phyloP scores from a whole-genome alignment of 192 early-diverging fungal species.

The Linnemannia exigua region DNA sequence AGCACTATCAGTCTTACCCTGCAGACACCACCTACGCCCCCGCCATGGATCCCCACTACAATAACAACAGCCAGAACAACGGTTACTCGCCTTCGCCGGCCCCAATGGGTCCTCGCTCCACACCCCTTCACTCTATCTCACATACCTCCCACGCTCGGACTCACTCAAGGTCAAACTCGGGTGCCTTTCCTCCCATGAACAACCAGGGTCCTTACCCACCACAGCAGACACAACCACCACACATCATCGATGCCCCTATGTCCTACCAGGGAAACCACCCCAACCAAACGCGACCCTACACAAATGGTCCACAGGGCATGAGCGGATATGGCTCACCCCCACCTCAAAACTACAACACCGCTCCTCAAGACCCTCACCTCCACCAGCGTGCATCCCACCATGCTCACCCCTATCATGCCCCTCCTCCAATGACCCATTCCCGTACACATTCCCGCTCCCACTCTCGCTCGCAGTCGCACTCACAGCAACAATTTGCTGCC shows the following conservation, averaged over 20 bases:
- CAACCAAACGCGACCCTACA: not conserved
- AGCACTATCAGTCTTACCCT: conserved; percentile 26
- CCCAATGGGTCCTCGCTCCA: not conserved
- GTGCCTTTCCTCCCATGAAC: conserved; percentile 14
- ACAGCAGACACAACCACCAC: conserved; percentile 12
- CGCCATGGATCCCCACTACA: conserved; percentile 20
- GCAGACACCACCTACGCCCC: conserved; percentile 15
- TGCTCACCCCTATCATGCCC: conserved; percentile 39
- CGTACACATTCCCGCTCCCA: conserved; percentile 28
- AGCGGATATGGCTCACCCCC: conserved; percentile 11
- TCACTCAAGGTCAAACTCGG: conserved; percentile 41
- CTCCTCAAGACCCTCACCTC: conserved; percentile 17
- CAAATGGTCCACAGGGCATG: conserved; percentile 20
- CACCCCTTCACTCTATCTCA: not conserved
- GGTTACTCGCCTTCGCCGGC: not conserved
- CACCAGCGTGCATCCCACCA: conserved; percentile 35
- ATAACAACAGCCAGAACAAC: conserved; percentile 11
- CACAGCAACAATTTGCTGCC: conserved; percentile 20
- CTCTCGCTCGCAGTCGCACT: conserved; percentile 32
- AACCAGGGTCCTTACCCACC: conserved; percentile 7
- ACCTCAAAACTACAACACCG: conserved; percentile 1
- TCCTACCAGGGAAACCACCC: conserved; percentile 13
- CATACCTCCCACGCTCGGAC: conserved; percentile 20
- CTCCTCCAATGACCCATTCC: conserved; percentile 7
- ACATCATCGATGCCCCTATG: not conserved